Evolutionary conservation across 495 filamentous ascomycete genomes (phyloP).

Genomic region (Aspergillus campestris): DNA sequence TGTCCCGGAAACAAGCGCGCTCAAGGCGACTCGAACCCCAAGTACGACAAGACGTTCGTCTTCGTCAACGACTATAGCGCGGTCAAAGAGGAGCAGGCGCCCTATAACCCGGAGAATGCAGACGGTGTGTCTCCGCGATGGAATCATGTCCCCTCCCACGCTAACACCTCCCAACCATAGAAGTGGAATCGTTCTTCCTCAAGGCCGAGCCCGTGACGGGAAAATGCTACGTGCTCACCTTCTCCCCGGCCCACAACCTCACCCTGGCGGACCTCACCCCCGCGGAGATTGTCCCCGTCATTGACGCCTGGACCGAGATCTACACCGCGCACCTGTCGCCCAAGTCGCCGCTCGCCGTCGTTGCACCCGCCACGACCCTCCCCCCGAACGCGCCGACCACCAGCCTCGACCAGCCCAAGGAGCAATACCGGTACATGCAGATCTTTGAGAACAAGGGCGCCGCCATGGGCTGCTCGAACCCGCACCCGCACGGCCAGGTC

Average conservation of each 20-base stretch:
- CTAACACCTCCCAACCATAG: constrained; percentile 25
- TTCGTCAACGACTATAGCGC: constrained; percentile 98
- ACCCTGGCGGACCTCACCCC: constrained; percentile 81
- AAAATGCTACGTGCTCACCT: constrained; percentile 96
- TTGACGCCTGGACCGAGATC: constrained; percentile 80
- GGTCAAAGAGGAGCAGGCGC: constrained; percentile 83
- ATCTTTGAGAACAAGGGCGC: constrained; percentile 99
- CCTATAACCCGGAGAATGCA: constrained; percentile 48
- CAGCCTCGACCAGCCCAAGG: constrained; percentile 45
- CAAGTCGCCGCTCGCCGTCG: constrained; percentile 52
- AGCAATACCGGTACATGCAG: constrained; percentile 94
- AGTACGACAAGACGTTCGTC: constrained; percentile 79
- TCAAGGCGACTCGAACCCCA: constrained; percentile 78
- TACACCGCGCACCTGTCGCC: constrained; percentile 75
- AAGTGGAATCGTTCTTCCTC: constrained; percentile 69
- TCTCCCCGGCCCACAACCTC: constrained; percentile 80
- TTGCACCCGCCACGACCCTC: constrained; percentile 36
- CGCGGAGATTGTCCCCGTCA: constrained; percentile 60
- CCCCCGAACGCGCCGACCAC: constrained; percentile 40
- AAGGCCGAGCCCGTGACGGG: constrained; percentile 80
- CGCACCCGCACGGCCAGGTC: constrained; percentile 92
- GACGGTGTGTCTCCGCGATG: constrained; percentile 31
- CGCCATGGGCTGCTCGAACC: constrained; percentile 98
- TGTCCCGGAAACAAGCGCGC: constrained; percentile 93
- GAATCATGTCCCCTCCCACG: neutral